Conservation (phyloP, 2,329 filamentous ascomycete species). For the Cylindrodendrum hubeiense region DNA sequence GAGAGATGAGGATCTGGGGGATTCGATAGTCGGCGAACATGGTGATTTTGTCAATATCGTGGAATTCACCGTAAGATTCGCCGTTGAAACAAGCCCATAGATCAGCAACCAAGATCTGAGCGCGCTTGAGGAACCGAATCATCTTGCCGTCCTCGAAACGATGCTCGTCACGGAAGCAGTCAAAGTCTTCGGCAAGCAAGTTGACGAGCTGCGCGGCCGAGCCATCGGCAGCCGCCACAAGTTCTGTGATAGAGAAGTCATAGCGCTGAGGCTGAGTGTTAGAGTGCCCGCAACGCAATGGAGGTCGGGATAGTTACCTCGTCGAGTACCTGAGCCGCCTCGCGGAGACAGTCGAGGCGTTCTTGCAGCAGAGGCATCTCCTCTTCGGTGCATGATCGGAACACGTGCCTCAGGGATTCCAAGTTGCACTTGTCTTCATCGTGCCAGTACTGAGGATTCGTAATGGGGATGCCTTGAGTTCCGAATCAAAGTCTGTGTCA, state of each 20-base stretch:
- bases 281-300: not conserved
- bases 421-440: slow-evolving; percentile 82
- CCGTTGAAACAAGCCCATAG: slow-evolving; percentile 96
- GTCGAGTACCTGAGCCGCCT: slow-evolving; percentile 84
- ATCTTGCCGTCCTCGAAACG: slow-evolving; percentile 77
- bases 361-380: slow-evolving; percentile 87
- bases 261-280: slow-evolving; percentile 70
- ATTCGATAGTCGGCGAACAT: slow-evolving; percentile 99
- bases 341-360: slow-evolving; percentile 81
- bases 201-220: slow-evolving; percentile 91
- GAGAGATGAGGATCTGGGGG: slow-evolving; percentile 88
- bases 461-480: slow-evolving; percentile 82
- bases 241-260: slow-evolving; percentile 77
- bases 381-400: slow-evolving; percentile 88
- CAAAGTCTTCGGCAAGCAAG: slow-evolving; percentile 82
- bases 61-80: slow-evolving; percentile 81
- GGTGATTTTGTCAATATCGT: slow-evolving; percentile 94
- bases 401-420: slow-evolving; percentile 80
- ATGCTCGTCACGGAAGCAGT: slow-evolving; percentile 87
- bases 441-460: slow-evolving; percentile 88
- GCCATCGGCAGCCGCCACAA: slow-evolving; percentile 79
- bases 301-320: slow-evolving; percentile 66
- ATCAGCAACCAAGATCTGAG: slow-evolving; percentile 96
- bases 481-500: slow-evolving; percentile 10
- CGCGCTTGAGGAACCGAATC: slow-evolving; percentile 90